phyloP scores from a whole-genome alignment of 192 early-diverging fungal genomes.

The Helicostylum pulchrum region DNA sequence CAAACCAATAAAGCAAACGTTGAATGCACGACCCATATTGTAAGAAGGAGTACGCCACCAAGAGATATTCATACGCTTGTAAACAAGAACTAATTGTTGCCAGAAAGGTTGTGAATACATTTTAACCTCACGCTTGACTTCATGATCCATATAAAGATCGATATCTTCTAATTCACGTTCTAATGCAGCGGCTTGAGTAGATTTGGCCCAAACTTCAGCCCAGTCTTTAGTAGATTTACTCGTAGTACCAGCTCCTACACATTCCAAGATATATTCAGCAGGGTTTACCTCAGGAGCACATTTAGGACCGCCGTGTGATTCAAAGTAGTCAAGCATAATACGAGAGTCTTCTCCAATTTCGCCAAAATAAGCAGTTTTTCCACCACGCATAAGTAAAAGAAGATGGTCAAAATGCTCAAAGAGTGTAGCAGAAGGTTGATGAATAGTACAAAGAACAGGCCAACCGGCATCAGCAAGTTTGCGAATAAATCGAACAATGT shows the following conservation, averaged over 20 bases:
- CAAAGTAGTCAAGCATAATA: constrained; percentile 70
- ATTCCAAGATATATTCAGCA: constrained; percentile 84
- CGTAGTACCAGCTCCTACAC: constrained; percentile 66
- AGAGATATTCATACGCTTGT: constrained; percentile 56
- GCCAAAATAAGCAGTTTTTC: constrained; percentile 78
- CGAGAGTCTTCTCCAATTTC: constrained; percentile 65
- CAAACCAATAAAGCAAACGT: constrained; percentile 55
- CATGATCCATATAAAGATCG: constrained; percentile 30
- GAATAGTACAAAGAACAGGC: constrained; percentile 79
- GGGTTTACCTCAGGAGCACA: constrained; percentile 69
- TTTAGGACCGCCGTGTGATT: constrained; percentile 62
- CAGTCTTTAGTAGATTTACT: constrained; percentile 57
- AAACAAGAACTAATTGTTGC: constrained; percentile 58
- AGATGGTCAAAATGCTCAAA: constrained; percentile 86
- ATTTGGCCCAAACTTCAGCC: constrained; percentile 68
- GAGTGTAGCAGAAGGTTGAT: constrained; percentile 78
- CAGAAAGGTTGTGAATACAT: constrained; percentile 44
- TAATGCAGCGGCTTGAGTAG: constrained; percentile 42
- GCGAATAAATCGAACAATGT: constrained; percentile 71
- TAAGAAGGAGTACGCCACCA: constrained; percentile 76
- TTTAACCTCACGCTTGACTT: constrained; percentile 26
- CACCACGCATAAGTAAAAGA: constrained; percentile 74
- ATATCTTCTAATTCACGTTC: constrained; percentile 52
- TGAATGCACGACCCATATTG: constrained; percentile 66
- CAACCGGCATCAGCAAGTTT: constrained; percentile 62